Evolutionary conservation across 1,139 yeast species (phyloP).

Genomic region (Scheffersomyces stambukii): DNA sequence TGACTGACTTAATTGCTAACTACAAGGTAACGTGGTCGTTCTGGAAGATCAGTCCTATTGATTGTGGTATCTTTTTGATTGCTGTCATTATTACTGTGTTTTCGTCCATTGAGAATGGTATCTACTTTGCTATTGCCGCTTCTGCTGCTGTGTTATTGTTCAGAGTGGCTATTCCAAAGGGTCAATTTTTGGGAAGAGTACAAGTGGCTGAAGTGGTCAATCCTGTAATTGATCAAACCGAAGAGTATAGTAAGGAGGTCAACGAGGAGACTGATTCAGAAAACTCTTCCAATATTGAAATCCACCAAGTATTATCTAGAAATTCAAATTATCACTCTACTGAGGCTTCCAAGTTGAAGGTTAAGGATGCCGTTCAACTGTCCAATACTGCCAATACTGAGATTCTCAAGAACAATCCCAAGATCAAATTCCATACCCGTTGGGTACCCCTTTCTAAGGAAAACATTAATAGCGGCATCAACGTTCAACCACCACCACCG

Average conservation of each 20-base stretch:
- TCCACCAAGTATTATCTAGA: slow-evolving; percentile 38
- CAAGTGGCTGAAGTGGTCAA: slow-evolving; percentile 65
- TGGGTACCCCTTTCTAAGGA: slow-evolving; percentile 77
- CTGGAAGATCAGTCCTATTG: slow-evolving; percentile 75
- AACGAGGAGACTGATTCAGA: slow-evolving; percentile 11
- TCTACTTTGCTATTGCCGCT: slow-evolving; percentile 85
- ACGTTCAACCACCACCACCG: slow-evolving; percentile 77
- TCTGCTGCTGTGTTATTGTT: slow-evolving; percentile 71
- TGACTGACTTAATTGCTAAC: slow-evolving; percentile 75
- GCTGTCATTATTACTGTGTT: slow-evolving; percentile 81
- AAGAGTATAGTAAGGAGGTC: slow-evolving; percentile 4
- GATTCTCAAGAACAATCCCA: slow-evolving; percentile 20
- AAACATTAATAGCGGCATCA: slow-evolving; percentile 54
- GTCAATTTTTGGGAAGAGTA: slow-evolving; percentile 78
- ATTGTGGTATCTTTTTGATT: slow-evolving; percentile 68
- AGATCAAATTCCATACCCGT: slow-evolving; percentile 51
- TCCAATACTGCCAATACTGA: slow-evolving; percentile 16
- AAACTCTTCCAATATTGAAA: slow-evolving; percentile 24
- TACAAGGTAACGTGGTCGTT: slow-evolving; percentile 69
- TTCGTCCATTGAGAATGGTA: slow-evolving; percentile 80
- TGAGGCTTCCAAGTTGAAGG: slow-evolving; percentile 17
- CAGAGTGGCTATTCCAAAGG: slow-evolving; percentile 76
- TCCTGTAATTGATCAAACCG: slow-evolving; percentile 36
- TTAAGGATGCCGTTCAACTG: slow-evolving; percentile 9
- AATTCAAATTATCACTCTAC: slow-evolving; percentile 19